phyloP scores from a whole-genome alignment of 305 asterid genomes.

The Fraxinus ornus region DNA sequence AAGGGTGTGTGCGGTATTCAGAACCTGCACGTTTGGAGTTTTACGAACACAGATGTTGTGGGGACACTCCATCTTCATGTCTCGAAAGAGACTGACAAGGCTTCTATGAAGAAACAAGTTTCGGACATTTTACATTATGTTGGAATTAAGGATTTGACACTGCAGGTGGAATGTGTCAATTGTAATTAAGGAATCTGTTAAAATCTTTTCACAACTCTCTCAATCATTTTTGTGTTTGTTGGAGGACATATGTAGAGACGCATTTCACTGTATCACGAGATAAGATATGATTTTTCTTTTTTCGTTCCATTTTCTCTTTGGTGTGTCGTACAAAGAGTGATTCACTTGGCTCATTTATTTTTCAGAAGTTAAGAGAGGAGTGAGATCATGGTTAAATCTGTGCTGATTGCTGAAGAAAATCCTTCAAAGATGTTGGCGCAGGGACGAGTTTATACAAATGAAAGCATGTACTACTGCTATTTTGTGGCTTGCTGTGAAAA shows the following conservation, averaged over 20 bases:
- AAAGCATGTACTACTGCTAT: not conserved
- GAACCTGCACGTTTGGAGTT: not conserved
- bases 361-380: not conserved
- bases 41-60: constrained; percentile 17
- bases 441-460: not conserved
- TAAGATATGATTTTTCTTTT: not conserved
- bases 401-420: not conserved
- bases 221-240: not conserved
- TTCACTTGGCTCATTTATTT: not conserved
- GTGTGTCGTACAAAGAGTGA: not conserved
- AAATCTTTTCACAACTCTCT: not conserved
- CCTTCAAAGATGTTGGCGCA: not conserved
- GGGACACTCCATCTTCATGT: constrained; percentile 83
- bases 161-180: constrained; percentile 62
- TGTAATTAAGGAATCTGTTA: constrained; percentile 23
- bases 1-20: constrained; percentile 69
- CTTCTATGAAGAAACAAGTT: constrained; percentile 46
- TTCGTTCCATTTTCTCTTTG: not conserved
- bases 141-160: constrained; percentile 72
- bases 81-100: constrained; percentile 54
- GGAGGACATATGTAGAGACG: not conserved
- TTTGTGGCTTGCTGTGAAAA: not conserved
- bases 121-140: constrained; percentile 51
- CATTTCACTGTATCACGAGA: not conserved
- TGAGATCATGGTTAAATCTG: not conserved